Base-by-base conservation (phyloP, 495 filamentous ascomycete genomes). In the Talaromyces stipitatus region DNA sequence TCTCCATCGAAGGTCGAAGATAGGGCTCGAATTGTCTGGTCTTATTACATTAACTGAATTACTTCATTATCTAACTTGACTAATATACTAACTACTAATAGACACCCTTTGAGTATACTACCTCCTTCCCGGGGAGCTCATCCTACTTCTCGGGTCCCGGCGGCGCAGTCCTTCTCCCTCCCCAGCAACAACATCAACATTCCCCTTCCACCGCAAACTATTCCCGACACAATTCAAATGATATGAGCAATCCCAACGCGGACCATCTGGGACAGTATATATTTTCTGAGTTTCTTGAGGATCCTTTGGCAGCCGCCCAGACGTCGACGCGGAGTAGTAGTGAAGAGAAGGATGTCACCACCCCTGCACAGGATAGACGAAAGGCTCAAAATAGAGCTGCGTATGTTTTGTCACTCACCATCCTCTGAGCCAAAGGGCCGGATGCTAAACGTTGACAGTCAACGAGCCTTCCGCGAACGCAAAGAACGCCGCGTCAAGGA, bases 381-480 rank as follows among this genome's bases (percentile, higher is more conserved):
- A 98, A 98, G 72, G 92, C 89, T 48, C 92, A 98, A 74, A 98
- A 98, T 60, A 79, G 94, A 67, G 91, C 92, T 72, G 92, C 92
- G 92, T 97, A 86, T 67, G 89, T 84, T 60, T 62, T n/a, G 28
- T 47, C n/a, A 41, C 27, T 36, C 60, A 28, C 28, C 46, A 27
- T 51, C 14, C 12, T 54, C n/a, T 33, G 16, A 11, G 30, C 6
- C n/a, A 26, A 38, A 16, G n/a, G 33, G 33, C n/a, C 18, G 2
- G 33, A 2, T 18, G 33, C 51, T 50, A 47, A 22, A 38, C 5
- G 16, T 1, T 4, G n/a, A 55, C 58, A 97, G 92, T 29, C 94
- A 98, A 76, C 86, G 94, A 64, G 94, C 94, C 47, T 98, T 97
- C 69, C 90, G 94, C 56, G 94, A 98, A 69, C 88, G 94, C 60